Evolutionary conservation across 2,329 filamentous ascomycete genomes (phyloP).

Genomic region (Scytalidium lignicola): DNA sequence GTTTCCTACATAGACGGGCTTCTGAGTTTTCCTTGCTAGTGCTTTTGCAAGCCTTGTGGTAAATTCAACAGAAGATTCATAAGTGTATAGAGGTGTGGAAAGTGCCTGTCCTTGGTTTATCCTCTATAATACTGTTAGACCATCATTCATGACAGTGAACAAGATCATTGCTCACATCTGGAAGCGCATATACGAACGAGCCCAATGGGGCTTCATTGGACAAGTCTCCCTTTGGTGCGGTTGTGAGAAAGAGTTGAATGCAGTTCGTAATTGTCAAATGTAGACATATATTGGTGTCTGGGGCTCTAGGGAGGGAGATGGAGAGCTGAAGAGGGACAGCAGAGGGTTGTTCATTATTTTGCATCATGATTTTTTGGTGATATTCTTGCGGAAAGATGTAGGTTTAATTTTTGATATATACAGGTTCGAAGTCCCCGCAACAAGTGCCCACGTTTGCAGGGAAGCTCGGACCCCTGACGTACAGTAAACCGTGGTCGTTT

Average conservation of each 20-base stretch:
- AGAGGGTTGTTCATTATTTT: background rate
- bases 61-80: constrained; percentile 77
- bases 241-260: constrained; percentile 57
- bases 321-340: constrained; percentile 39
- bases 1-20: constrained; percentile 85
- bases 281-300: constrained; percentile 57
- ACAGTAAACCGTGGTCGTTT: background rate
- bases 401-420: background rate
- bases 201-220: constrained; percentile 58
- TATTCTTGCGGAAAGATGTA: background rate
- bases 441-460: background rate
- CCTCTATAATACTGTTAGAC: constrained; percentile 21
- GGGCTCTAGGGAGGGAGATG: constrained; percentile 53
- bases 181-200: constrained; percentile 90
- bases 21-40: constrained; percentile 64
- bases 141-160: constrained; percentile 1
- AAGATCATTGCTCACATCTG: constrained; percentile 58
- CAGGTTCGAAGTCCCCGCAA: background rate
- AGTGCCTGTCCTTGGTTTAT: constrained; percentile 53
- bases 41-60: constrained; percentile 80
- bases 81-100: constrained; percentile 73
- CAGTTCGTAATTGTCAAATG: constrained; percentile 54
- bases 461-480: background rate
- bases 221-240: constrained; percentile 48
- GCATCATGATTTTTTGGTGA: background rate